Base-by-base conservation (phyloP, 2,329 filamentous ascomycete genomes). In the Torrubiellomyces zombiae region DNA sequence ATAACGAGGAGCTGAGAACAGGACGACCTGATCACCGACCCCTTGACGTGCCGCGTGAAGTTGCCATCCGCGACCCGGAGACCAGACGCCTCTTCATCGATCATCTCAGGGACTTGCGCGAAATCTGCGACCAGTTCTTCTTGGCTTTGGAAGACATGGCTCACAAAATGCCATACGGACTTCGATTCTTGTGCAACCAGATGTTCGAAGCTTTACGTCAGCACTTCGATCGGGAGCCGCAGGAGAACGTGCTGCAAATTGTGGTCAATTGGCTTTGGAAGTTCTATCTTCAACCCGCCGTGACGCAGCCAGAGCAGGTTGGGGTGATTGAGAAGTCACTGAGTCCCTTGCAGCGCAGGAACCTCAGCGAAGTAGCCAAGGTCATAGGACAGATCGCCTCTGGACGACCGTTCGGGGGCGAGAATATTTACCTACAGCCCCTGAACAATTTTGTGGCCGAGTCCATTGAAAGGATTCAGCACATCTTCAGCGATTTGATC, bases 31-130 rank as follows among this genome's bases (percentile, higher is more conserved):
- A 85, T 46, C 68, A 67, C 24, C 68, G 89, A 33, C 78, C 74
- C 17, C 70, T 81, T 9, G 83, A 94, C 37, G 75, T 98, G 17
- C 77, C 82, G 1, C 71, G 85, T 33, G 89, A 98, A 46, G 65
- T 91, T 38, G 89, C 89, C n/a, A 94, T 98, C 47, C 76, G 85
- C 38, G 89, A 98, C 42, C 76, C 76, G 1, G 89, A 98, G 50
- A 95, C 89, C 2, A 71, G 86, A 39, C 74, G 78, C 31, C 74
- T 85, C 14, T 98, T 98, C 47, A 92, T 98, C 29, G 78, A 89
- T 42, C 83, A 98, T 44, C 63, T 98, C 21, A 79, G 91, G 39
- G 86, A 95, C 44, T 69, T 98, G 27, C 70, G 89, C 26, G 89
- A 95, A 47, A 89, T 98, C 36, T 83, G 80, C 25, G 83, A 95